Evolutionary conservation across 2,329 filamentous ascomycete species (phyloP).

Genomic region (Penicillium griseofulvum): DNA sequence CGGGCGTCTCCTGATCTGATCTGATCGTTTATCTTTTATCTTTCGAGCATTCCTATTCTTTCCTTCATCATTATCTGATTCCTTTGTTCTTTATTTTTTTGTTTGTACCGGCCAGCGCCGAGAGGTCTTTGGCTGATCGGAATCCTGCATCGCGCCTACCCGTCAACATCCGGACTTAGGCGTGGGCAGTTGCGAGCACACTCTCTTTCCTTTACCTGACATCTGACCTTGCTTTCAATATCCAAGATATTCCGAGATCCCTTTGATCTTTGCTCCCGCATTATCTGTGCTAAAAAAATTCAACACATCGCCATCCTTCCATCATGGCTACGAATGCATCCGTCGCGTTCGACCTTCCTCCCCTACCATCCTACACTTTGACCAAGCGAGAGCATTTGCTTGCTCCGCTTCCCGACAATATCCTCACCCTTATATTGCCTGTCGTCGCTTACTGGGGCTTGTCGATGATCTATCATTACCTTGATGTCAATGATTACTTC

Average conservation of each 20-base stretch:
- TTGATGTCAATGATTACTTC: conserved; percentile 82
- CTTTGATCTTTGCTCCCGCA: background rate
- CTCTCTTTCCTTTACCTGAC: conserved; percentile 2
- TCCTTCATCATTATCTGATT: conserved; percentile 2
- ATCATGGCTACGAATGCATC: conserved; percentile 39
- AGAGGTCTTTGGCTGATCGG: background rate
- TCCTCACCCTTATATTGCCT: conserved; percentile 71
- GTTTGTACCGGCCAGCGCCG: background rate
- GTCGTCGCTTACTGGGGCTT: conserved; percentile 84
- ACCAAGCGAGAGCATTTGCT: conserved; percentile 68
- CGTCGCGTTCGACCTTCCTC: conserved; percentile 62
- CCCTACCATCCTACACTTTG: conserved; percentile 78
- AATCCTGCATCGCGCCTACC: conserved; percentile 5
- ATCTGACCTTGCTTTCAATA: background rate
- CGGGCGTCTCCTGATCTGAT: conserved; percentile 10
- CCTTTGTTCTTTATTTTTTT: background rate
- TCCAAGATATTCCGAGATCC: background rate
- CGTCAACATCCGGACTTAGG: conserved; percentile 7
- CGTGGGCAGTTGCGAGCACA: conserved; percentile 2
- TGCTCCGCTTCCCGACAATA: conserved; percentile 75
- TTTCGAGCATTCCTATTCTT: conserved; percentile 1
- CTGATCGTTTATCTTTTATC: conserved; percentile 8
- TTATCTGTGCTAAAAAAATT: background rate
- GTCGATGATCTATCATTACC: conserved; percentile 80
- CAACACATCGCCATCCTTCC: conserved; percentile 1